Conservation (phyloP, 1,284 basidiomycete species). For the Phlebopus sp. region DNA sequence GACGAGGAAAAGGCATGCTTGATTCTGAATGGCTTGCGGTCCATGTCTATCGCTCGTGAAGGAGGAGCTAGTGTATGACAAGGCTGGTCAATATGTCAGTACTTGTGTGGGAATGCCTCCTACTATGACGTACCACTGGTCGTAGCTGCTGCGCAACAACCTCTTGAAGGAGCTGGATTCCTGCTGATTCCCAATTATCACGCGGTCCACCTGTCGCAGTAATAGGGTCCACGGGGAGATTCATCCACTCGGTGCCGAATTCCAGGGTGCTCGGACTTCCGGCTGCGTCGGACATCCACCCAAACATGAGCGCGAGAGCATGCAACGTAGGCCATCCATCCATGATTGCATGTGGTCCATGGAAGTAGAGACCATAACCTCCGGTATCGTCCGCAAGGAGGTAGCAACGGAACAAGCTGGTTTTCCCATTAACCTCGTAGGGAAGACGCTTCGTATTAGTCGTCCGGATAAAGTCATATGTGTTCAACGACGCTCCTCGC, state of each 20-base stretch:
- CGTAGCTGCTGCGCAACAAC: not conserved
- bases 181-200: constrained; percentile 7
- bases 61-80: not conserved
- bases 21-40: not conserved
- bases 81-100: not conserved
- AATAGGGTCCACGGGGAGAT: constrained; percentile 13
- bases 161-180: not conserved
- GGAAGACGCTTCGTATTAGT: constrained; percentile 1
- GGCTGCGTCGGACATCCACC: constrained; percentile 7
- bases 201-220: constrained; percentile 14
- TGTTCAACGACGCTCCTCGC: not conserved
- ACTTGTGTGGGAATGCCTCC: no score
- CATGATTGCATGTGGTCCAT: constrained; percentile 13
- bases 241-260: constrained; percentile 13
- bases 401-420: constrained; percentile 7
- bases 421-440: not conserved
- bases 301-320: constrained; percentile 9
- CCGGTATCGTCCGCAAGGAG: constrained; percentile 3
- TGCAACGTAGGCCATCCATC: constrained; percentile 12
- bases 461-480: not conserved
- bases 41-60: not conserved
- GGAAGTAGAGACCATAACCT: constrained; percentile 7
- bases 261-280: constrained; percentile 1
- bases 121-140: not conserved
- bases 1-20: no score